Conservation (phyloP, 495 filamentous ascomycete species). For the Daldinia concentrica region DNA sequence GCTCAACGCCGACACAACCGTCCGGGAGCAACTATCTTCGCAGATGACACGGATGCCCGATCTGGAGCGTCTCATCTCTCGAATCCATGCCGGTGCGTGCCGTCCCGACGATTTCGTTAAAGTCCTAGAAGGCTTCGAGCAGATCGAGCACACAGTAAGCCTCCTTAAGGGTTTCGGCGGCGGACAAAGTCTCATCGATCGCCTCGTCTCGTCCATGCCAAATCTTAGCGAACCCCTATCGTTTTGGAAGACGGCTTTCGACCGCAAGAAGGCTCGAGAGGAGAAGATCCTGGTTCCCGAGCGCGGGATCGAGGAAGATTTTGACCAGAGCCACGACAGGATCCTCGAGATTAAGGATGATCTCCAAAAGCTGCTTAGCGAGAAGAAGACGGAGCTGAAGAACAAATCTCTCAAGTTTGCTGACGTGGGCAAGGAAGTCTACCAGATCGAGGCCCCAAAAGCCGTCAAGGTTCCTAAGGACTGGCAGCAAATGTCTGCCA, state of each 20-base stretch:
- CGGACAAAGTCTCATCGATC: constrained; percentile 83
- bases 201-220: constrained; percentile 85
- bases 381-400: constrained; percentile 71
- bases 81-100: constrained; percentile 90
- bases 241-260: constrained; percentile 93
- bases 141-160: constrained; percentile 90
- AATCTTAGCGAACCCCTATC: constrained; percentile 75
- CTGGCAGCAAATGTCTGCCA: constrained; percentile 98
- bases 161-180: constrained; percentile 73
- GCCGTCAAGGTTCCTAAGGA: constrained; percentile 84
- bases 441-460: constrained; percentile 90
- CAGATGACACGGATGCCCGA: constrained; percentile 92
- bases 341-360: constrained; percentile 76
- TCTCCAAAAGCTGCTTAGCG: constrained; percentile 75
- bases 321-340: constrained; percentile 82
- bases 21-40: constrained; percentile 84
- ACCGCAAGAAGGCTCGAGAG: constrained; percentile 80
- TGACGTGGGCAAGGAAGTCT: constrained; percentile 96
- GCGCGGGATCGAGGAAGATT: constrained; percentile 90
- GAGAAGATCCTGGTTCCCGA: constrained; percentile 80
- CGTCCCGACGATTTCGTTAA: constrained; percentile 89
- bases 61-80: constrained; percentile 91
- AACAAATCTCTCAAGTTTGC: constrained; percentile 78
- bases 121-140: constrained; percentile 97
- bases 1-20: constrained; percentile 79